Evolutionary conservation across 2,329 filamentous ascomycete genomes (phyloP), one percentile per base, ranked within the genome.

Genomic region (Stromatinia cepivora): DNA sequence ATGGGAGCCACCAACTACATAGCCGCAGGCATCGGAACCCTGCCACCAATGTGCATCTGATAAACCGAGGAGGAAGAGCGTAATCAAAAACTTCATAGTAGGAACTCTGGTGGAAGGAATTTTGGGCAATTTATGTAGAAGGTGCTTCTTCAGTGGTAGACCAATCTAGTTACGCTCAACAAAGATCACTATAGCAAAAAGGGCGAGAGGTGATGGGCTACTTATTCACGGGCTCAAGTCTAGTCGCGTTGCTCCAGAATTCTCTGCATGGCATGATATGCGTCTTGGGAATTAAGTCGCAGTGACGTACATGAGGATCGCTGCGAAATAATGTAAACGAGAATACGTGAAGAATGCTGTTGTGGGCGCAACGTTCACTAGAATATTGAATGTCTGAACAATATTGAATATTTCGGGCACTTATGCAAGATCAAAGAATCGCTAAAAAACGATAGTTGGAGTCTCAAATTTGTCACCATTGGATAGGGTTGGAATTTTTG

Each of bases 41-140:
- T 54, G 46, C 62, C 62, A 65, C 62, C 48, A 39, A 54, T 65
- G 48, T 31, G 62, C 62, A 53, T 28, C 31, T 31, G 62, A 54
- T 53, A 13, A 46, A 54, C 48, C 50, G n/a, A 65, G 62, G 22
- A 53, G 39, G 17, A n/a, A n/a, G 9, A 56, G n/a, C 13, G 20
- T 39, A n/a, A 53, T 65, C 25, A 65, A 53, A 3, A 25, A 17
- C 28, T 45, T 54, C 62, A 65, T 65, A 15, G 34, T 65, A 42
- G n/a, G 34, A 15, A 13, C 31, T 9, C 20, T n/a, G 31, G 53
- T n/a, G 31, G 28, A n/a, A 56, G 25, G 39, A 31, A 20, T 46
- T 9, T n/a, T 11, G 7, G 59, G 36, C 10, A 42, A 53, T 22
- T 7, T 63, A 11, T n/a, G 17, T 63, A 34, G 22, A 46, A 4